A percentile compares a stretch with the other conserved stretches of the same genome.
Evolutionary conservation across 805 yeast species (phyloP).

Genomic region (Pichia sporocuriosa): DNA sequence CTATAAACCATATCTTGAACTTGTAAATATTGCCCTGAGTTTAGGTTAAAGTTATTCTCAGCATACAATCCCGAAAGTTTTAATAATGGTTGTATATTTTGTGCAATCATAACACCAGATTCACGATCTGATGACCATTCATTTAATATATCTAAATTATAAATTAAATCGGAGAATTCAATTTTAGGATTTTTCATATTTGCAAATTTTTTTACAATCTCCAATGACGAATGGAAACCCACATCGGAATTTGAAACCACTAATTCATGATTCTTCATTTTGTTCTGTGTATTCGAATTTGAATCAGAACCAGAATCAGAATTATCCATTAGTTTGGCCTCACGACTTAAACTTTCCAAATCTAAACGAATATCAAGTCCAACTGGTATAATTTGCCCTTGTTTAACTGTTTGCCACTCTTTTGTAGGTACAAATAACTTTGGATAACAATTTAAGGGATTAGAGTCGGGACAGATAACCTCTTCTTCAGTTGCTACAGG

Average conservation of each 20-base stretch:
- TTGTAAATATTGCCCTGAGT: constrained; percentile 11
- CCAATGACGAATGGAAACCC: constrained; percentile 4
- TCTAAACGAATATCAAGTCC: constrained; percentile 75
- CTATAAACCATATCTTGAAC: constrained; percentile 50
- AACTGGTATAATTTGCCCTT: constrained; percentile 71
- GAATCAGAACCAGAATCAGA: too few species aligned
- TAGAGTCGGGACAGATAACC: constrained; percentile 36
- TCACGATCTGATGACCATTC: constrained; percentile 66
- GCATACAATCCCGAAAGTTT: constrained; percentile 24
- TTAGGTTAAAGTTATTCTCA: constrained; percentile 12
- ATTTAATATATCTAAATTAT: constrained; percentile 35
- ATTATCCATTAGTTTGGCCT: constrained; percentile 51
- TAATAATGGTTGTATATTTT: constrained; percentile 29
- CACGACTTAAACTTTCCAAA: constrained; percentile 60
- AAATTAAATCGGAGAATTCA: neutral
- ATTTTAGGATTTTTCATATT: neutral
- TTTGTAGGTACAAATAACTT: constrained; percentile 51
- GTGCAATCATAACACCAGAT: constrained; percentile 45
- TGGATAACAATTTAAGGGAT: constrained; percentile 54
- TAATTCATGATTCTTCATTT: constrained; percentile 11
- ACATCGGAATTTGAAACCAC: constrained; percentile 4
- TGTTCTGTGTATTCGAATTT: too few species aligned
- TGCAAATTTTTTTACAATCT: constrained; percentile 3
- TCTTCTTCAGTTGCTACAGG: constrained; percentile 9
- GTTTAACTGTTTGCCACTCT: constrained; percentile 64